These are phyloP conservation scores for Dioscorea cayenensis DNA, from an alignment of 116 monocot species.

Conservation along the genomic window DNA sequence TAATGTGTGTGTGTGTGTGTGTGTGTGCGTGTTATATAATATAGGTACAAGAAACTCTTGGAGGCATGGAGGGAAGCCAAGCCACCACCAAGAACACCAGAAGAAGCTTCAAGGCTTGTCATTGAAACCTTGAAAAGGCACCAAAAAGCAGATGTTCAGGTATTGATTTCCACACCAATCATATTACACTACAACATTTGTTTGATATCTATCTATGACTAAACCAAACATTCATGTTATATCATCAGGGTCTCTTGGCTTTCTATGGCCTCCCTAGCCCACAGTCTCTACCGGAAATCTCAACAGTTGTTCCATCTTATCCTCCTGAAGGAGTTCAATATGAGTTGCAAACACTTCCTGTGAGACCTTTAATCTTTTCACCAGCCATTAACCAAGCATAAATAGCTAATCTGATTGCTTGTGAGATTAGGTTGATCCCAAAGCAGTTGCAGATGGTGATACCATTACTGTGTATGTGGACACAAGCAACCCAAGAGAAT, in stretches of 20 bases:
- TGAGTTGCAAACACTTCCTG: slow-evolving; percentile 75
- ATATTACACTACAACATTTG: not conserved
- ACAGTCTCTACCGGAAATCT: slow-evolving; percentile 10
- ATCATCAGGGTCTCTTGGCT: slow-evolving; percentile 55
- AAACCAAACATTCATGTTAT: not conserved
- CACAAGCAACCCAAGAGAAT: slow-evolving; percentile 46
- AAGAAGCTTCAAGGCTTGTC: slow-evolving; percentile 59
- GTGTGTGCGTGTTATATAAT: not conserved
- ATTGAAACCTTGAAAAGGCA: slow-evolving; percentile 71
- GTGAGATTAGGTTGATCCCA: slow-evolving; percentile 40
- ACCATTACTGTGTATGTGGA: slow-evolving; percentile 76
- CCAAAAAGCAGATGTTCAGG: slow-evolving; percentile 79
- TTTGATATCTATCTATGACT: not conserved
- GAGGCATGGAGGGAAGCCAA: slow-evolving; percentile 75
- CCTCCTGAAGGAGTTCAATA: slow-evolving; percentile 57
- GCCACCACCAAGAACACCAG: slow-evolving; percentile 65
- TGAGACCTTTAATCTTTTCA: slow-evolving; percentile 20
- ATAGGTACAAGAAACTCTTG: slow-evolving; percentile 63
- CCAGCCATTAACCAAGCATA: not conserved
- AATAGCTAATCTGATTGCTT: not conserved
- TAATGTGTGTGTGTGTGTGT: too few relatives aligned
- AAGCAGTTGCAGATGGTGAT: slow-evolving; percentile 66
- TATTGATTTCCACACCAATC: slow-evolving; percentile 7
- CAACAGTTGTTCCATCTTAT: slow-evolving; percentile 15
- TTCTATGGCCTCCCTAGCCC: slow-evolving; percentile 73